Percentiles rank a stretch among this genome's conserved stretches.
These are phyloP conservation scores for Colletotrichum zoysiae DNA, from an alignment of 2,329 filamentous ascomycete genomes.

Conservation along the genomic window DNA sequence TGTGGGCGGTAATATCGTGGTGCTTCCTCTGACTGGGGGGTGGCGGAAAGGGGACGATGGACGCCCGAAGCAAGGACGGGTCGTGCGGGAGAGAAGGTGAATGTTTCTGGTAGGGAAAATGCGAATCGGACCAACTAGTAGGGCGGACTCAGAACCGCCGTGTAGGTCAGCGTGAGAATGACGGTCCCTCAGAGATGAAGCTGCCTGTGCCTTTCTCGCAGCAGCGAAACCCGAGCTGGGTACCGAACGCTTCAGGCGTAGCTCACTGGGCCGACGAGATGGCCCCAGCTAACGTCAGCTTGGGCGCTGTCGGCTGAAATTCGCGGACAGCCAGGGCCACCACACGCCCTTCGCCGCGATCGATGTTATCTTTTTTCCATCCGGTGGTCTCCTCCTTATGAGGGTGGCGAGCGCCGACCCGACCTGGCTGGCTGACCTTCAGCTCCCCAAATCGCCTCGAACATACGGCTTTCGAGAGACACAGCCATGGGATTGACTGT, in stretches of 20 bases:
- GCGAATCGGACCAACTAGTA: slow-evolving; percentile 24
- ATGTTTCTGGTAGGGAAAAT: slow-evolving; percentile 11
- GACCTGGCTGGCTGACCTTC: background rate
- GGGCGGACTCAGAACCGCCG: slow-evolving; percentile 30
- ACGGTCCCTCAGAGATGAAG: background rate
- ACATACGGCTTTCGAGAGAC: background rate
- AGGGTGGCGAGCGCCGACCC: background rate
- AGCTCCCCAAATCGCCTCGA: background rate
- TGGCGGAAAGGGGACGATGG: slow-evolving; percentile 6
- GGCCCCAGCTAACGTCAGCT: slow-evolving; percentile 16
- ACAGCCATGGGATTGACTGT: slow-evolving; percentile 25
- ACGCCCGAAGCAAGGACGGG: slow-evolving; percentile 4
- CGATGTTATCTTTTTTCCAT: background rate
- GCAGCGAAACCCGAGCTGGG: background rate
- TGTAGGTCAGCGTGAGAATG: slow-evolving; percentile 12
- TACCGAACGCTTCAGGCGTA: slow-evolving; percentile 21
- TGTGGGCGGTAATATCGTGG: slow-evolving; percentile 28
- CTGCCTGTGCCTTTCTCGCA: no score
- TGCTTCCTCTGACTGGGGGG: background rate
- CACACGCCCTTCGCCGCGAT: background rate
- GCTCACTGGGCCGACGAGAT: slow-evolving; percentile 12
- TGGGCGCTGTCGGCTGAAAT: background rate
- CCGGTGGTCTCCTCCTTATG: background rate
- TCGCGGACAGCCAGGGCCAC: background rate
- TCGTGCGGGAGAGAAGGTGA: background rate